These are phyloP conservation scores for Purpureocillium takamizusanense DNA, from an alignment of 2,329 filamentous ascomycete genomes.

Conservation along the genomic window DNA sequence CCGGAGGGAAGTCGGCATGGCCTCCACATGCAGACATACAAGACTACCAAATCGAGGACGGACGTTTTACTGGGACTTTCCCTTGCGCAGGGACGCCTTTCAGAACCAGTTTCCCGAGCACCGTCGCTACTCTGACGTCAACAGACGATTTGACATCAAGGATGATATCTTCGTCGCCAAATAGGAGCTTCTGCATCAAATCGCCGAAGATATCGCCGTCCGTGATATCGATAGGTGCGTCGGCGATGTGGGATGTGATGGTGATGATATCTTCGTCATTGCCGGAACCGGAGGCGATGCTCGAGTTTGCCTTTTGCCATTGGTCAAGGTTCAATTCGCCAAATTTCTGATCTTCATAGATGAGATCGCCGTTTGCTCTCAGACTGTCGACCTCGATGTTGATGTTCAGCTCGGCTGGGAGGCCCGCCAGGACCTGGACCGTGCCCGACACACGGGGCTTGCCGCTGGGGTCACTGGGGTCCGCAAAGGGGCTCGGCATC, in stretches of 20 bases:
- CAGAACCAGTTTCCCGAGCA: conserved; percentile 70
- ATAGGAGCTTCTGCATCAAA: conserved; percentile 72
- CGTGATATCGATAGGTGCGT: conserved; percentile 76
- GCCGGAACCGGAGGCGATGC: conserved; percentile 46
- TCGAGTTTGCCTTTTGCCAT: conserved; percentile 82
- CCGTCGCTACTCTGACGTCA: conserved; percentile 71
- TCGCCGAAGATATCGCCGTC: conserved; percentile 71
- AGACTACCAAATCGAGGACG: conserved; percentile 41
- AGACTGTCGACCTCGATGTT: conserved; percentile 69
- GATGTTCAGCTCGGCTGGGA: conserved; percentile 84
- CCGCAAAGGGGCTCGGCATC: conserved; percentile 71
- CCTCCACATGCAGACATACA: conserved; percentile 8
- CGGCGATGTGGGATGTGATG: conserved; percentile 66
- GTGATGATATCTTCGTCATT: conserved; percentile 54
- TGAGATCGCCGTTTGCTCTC: conserved; percentile 69
- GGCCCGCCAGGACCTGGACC: conserved; percentile 65
- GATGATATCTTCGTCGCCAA: conserved; percentile 59
- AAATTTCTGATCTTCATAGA: conserved; percentile 68
- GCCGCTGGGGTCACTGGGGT: conserved; percentile 62
- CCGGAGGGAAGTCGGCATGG: background rate
- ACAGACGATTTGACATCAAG: conserved; percentile 72
- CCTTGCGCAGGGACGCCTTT: conserved; percentile 81
- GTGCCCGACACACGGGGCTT: conserved; percentile 76
- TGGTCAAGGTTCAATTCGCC: conserved; percentile 69
- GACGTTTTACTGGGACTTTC: conserved; percentile 86